A percentile compares a stretch with the other conserved stretches of the same genome.
Evolutionary conservation across 208 protist genomes (phyloP).

Genomic region (Trypanosoma platydactyli): DNA sequence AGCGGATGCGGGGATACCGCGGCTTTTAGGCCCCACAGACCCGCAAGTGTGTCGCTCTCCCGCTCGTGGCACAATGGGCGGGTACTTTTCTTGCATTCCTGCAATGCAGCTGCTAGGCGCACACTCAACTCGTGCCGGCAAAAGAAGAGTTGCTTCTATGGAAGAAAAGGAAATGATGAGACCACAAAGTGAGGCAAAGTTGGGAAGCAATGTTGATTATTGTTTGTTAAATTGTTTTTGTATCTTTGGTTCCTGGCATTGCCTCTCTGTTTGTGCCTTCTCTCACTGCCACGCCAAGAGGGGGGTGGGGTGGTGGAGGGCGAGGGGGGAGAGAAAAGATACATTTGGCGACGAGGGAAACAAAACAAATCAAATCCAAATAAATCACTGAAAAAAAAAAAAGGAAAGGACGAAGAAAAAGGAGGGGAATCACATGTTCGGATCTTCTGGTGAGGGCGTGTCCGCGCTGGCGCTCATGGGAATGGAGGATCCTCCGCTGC

Average conservation of each 20-base stretch:
- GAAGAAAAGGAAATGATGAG: neutral
- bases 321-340: neutral
- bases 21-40: too few species aligned
- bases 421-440: neutral
- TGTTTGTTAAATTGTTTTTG: slow-evolving; percentile 1
- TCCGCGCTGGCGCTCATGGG: slow-evolving; percentile 18
- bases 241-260: neutral
- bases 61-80: too few species aligned
- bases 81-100: too few species aligned
- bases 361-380: neutral
- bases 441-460: neutral
- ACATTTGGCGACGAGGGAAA: neutral
- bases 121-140: too few species aligned
- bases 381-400: slow-evolving; percentile 9
- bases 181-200: neutral
- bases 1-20: too few species aligned
- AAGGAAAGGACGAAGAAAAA: neutral
- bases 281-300: neutral
- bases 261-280: neutral
- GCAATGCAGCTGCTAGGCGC: too few species aligned
- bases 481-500: slow-evolving; percentile 10
- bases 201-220: neutral
- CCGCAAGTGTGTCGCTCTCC: too few species aligned
- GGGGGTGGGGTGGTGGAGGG: neutral
- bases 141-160: slow-evolving; percentile 1